Evolutionary conservation across 2,329 filamentous ascomycete species (phyloP), one percentile per base, ranked within the genome.

Genomic region (Boeremia exigua): DNA sequence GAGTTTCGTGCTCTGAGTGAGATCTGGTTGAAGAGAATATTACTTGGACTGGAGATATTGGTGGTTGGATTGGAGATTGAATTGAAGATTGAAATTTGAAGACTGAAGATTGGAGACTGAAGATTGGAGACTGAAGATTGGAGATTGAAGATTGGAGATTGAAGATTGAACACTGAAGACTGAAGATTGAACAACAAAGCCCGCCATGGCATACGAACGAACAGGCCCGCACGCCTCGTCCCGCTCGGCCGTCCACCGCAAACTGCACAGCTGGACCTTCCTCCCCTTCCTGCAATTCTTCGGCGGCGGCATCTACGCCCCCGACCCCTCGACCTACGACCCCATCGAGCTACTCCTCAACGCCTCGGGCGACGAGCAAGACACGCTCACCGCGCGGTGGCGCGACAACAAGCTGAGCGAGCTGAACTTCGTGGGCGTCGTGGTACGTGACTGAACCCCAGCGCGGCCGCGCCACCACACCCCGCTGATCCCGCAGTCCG

Each of bases 351-450:
- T 72, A 11, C 39, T 77, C 12, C 65, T 78, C 14, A 77, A 77
- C 30, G 62, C 65, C 0, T 61, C 72, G 14, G 67, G 71, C 27
- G 32, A 43, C 7, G 67, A 77, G 49, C 62, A 62, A 29, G 70
- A 79, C 47, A 51, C 63, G 9, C 61, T 79, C 14, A 78, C 76
- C 0, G 58, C 71, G 15, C 58, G 58, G 45, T 79, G 76, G 77
- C 64, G 68, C 19, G 73, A 77, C 39, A 72, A 77, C 58, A 76
- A 74, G 54, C 52, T 79, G 4, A 68, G 73, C 48, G 76, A 79
- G 53, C 61, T 78, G 25, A 77, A 70, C 57, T 79, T 79, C 34
- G 69, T 79, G 7, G 77, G 77, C 42, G 71, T 78, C 38, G 76
- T 78, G 42, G 42, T 45, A 29, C 3, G 40, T 44, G 25, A 33